Percentiles rank a stretch among this genome's conserved stretches.
Conservation (phyloP, 371 early-diverging fungal species). For the Mucor indicus region DNA sequence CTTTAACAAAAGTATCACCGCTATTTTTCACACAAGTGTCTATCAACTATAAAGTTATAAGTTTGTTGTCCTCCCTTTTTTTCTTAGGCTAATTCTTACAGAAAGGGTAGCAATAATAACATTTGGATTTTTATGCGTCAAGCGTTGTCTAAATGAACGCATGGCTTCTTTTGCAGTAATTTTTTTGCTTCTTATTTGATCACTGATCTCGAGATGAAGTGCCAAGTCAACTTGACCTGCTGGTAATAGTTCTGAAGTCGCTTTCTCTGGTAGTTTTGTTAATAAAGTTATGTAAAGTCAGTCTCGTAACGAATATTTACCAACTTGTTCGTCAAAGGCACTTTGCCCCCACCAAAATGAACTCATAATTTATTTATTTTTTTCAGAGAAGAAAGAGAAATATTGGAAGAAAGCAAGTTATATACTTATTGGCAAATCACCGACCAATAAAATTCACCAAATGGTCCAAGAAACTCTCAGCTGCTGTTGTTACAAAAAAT, state of each 20-base stretch:
- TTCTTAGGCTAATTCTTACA: slow-evolving; percentile 41
- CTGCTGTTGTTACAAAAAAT: no score
- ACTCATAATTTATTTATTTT: slow-evolving; percentile 1
- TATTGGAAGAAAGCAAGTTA: no score
- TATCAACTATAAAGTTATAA: slow-evolving; percentile 52
- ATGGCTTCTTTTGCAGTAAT: slow-evolving; percentile 76
- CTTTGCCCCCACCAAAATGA: slow-evolving; percentile 33
- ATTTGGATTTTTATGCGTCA: slow-evolving; percentile 87
- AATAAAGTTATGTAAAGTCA: neutral
- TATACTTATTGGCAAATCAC: no score
- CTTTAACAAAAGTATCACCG: slow-evolving; percentile 80
- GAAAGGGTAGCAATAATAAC: slow-evolving; percentile 86
- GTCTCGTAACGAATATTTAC: slow-evolving; percentile 34
- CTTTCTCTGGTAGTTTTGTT: slow-evolving; percentile 60
- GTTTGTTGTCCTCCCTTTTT: no score
- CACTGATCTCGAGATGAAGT: slow-evolving; percentile 83
- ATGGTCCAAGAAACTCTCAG: no score
- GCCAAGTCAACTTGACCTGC: slow-evolving; percentile 81
- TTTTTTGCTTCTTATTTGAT: slow-evolving; percentile 86
- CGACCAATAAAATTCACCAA: no score
- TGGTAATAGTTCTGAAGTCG: slow-evolving; percentile 89
- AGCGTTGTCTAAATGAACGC: slow-evolving; percentile 69
- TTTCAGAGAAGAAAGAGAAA: neutral
- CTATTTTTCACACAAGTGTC: slow-evolving; percentile 95
- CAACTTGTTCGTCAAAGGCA: slow-evolving; percentile 53